phyloP scores from a whole-genome alignment of 2,329 filamentous ascomycete genomes.

The Amylocarpus encephaloides region DNA sequence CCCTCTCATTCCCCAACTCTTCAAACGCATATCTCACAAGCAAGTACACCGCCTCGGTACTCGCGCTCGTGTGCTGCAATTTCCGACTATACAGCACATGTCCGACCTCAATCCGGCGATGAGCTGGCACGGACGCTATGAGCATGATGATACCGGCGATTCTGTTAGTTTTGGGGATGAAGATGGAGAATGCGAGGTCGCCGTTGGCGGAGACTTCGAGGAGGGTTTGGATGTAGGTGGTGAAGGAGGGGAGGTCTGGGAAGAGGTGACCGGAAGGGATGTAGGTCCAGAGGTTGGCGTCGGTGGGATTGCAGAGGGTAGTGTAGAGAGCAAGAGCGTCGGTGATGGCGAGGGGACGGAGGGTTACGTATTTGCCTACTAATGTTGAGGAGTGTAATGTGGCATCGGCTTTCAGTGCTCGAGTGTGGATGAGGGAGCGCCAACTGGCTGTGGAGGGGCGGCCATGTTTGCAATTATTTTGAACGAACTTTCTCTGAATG shows the following conservation, averaged over 20 bases:
- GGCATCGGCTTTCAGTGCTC: conserved; percentile 7
- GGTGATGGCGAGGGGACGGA: conserved; percentile 13
- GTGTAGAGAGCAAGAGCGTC: conserved; percentile 20
- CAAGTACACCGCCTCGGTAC: conserved; percentile 53
- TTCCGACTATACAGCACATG: conserved; percentile 43
- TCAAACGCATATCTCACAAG: conserved; percentile 48
- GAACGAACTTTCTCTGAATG: background rate
- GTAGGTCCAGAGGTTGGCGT: conserved; percentile 37
- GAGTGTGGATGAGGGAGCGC: conserved; percentile 7
- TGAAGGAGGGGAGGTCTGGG: conserved; percentile 27
- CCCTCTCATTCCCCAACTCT: conserved; percentile 48
- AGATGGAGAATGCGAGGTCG: background rate
- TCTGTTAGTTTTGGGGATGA: conserved; percentile 22
- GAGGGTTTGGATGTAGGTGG: conserved; percentile 22
- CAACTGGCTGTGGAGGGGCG: background rate
- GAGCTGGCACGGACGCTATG: conserved; percentile 41
- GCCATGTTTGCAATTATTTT: background rate
- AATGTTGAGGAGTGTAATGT: conserved; percentile 4
- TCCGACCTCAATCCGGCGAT: conserved; percentile 52
- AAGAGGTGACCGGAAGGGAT: conserved; percentile 34
- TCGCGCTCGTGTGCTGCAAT: conserved; percentile 47
- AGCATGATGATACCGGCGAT: conserved; percentile 38
- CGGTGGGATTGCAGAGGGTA: conserved; percentile 16
- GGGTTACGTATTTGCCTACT: conserved; percentile 14
- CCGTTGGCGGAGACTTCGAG: background rate